Base-by-base conservation (phyloP, 176 grass and related monocot genomes). In the Rhipidocladum racemiflorum region DNA sequence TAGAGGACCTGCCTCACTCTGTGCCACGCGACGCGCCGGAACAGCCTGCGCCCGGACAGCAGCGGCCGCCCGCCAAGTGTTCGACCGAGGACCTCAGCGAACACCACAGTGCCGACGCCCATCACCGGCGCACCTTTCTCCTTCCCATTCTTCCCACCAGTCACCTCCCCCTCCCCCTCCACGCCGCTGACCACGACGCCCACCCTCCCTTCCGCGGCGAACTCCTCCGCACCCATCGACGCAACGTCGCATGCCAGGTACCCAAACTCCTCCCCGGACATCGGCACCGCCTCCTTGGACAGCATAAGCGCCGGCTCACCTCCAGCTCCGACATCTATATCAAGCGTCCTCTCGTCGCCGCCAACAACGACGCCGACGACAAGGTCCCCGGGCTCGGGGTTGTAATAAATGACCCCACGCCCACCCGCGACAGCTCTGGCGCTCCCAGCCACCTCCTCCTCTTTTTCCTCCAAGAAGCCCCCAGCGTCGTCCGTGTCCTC, bases 1-100 rank as follows among this genome's bases (percentile, higher is more conserved):
- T 73, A 90, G 89, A 94, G 89, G 84, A 97, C 91, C 94, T 97
- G 94, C 94, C 94, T 97, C 84, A 87, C 87, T 90, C 94, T 88
- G 83, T 90, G 91, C 91, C 88, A 97, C 21, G 90, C 90, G 40
- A 94, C 88, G 73, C 78, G 86, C 80, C 92, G 88, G 79, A 91
- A 97, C 74, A 97, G 85, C 75, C 90, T 70, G 75, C 95, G 91
- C 8, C 88, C 68, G 32, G 95, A 97, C 75, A 97, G 80, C 82
- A 97, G 35, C 48, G 90, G 95, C 34, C 92, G 88, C 65, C 90
- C 90, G 10, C 95, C 81, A 83, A 94, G 89, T 69, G 92, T 92
- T 73, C 90, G 95, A 81, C 95, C 90, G 13, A 94, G 88, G 46
- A 92, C 92, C 88, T 97, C 90, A 0, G 84, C 74, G 14, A 92